Evolutionary conservation across 257 asterid genomes (phyloP).

Genomic region (Nicotiana benthamiana): DNA sequence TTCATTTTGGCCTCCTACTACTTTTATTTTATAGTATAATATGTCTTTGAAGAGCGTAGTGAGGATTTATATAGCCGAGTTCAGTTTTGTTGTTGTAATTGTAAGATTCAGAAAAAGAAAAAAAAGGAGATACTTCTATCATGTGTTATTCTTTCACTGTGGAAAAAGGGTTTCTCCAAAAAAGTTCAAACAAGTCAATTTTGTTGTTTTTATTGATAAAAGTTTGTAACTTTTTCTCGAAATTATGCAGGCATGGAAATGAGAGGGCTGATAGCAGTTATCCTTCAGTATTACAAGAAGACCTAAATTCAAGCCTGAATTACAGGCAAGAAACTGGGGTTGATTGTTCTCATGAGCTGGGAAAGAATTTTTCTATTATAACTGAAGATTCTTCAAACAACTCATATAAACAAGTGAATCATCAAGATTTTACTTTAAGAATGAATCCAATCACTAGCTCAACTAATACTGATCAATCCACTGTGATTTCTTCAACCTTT

Average conservation of each 20-base stretch:
- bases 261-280: not conserved
- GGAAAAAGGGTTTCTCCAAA: not conserved
- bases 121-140: not conserved
- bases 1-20: not conserved
- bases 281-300: conserved; percentile 3
- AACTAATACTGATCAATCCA: not conserved
- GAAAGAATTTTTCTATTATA: not conserved
- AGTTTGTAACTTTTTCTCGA: not conserved
- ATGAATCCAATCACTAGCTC: conserved; percentile 5
- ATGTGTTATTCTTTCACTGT: not conserved
- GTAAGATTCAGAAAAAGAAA: not conserved
- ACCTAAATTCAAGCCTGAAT: conserved; percentile 12
- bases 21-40: not conserved
- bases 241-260: conserved; percentile 10
- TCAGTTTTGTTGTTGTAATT: not conserved
- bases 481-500: not conserved
- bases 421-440: not conserved
- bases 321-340: conserved; percentile 13
- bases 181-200: not conserved
- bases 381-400: not conserved
- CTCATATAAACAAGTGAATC: not conserved
- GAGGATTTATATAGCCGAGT: not conserved
- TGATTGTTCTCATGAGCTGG: not conserved
- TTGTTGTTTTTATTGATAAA: not conserved
- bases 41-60: not conserved